Evolutionary conservation across 176 grass and related monocot genomes (phyloP), one percentile per base, ranked within the genome.

Genomic region (Rhynchospora pubera): DNA sequence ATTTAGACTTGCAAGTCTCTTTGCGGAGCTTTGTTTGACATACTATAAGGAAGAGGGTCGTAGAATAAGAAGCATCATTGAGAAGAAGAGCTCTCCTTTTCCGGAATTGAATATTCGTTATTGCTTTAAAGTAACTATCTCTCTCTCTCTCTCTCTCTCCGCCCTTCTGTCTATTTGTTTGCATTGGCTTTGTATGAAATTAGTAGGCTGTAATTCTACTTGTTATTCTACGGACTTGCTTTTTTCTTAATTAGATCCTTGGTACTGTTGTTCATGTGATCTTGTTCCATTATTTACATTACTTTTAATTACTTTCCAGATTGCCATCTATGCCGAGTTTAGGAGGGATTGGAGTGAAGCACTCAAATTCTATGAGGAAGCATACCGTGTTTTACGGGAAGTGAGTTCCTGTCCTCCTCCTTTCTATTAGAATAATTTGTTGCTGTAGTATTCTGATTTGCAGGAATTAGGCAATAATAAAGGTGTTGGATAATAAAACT

Each of bases 301-400:
- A 45, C 65, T 72, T n/a, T 78, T 9, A n/a, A 84, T 60, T 12
- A 57, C 55, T 85, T 60, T 77, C 69, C 72, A 99, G 96, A 90
- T 94, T 87, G 92, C 96, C 86, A 84, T 95, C 70, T 95, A 93
- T 88, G 92, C 96, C 42, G 96, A 99, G 75, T 99, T 99, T 77
- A 91, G 96, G 83, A 86, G 87, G 86, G 92, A 99, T 85, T 95
- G 96, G 96, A 70, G 82, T 61, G 92, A 99, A 90, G 92, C 96
- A 84, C 84, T 89, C 55, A 95, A 87, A 58, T 99, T 95, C 85
- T 99, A 99, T 14, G 96, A 99, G 86, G 96, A 99, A 91, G 96
- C 88, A 52, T 83, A 91, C 74, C 91, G 91, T 50, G 91, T 84
- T 88, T 87, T 95, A 82, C 92, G 82, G 84, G 96, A 99, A 92